Percentiles rank a stretch among this genome's conserved stretches.
Evolutionary conservation across 1,284 basidiomycete genomes (phyloP).

Genomic region (Xanthoconium separans): DNA sequence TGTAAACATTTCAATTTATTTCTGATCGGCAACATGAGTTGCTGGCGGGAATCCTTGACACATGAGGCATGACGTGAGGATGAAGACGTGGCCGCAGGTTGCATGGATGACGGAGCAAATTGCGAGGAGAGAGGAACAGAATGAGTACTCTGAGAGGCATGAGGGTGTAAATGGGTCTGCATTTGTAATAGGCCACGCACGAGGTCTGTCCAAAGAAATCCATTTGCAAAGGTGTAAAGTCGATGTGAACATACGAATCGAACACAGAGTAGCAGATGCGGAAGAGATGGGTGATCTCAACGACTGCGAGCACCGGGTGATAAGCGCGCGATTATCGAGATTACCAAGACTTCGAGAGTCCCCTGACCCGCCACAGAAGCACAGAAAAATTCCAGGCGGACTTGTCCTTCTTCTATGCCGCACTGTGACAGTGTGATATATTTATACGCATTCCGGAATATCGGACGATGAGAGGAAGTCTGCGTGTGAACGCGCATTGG

Average conservation of each 20-base stretch:
- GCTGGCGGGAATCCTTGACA: conserved; percentile 5
- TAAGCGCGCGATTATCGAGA: conserved; percentile 30
- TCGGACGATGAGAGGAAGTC: conserved; percentile 10
- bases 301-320: conserved; percentile 12
- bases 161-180: not conserved
- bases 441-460: conserved; percentile 14
- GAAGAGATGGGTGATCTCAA: not conserved
- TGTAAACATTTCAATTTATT: conserved; percentile 9
- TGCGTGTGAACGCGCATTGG: conserved; percentile 21
- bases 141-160: not conserved
- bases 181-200: conserved; percentile 13
- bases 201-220: not conserved
- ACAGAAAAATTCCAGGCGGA: conserved; percentile 22
- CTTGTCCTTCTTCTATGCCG: conserved; percentile 22
- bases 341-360: conserved; percentile 16
- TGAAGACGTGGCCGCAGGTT: conserved; percentile 2
- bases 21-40: conserved; percentile 1
- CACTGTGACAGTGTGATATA: conserved; percentile 18
- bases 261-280: not conserved
- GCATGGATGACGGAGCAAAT: conserved; percentile 1
- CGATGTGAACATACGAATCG: conserved; percentile 1
- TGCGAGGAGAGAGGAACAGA: not conserved
- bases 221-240: not conserved
- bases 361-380: conserved; percentile 31
- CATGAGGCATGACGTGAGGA: conserved; percentile 11